Base-by-base conservation (phyloP, 23 red algal genomes). In the Gracilaria domingensis region DNA sequence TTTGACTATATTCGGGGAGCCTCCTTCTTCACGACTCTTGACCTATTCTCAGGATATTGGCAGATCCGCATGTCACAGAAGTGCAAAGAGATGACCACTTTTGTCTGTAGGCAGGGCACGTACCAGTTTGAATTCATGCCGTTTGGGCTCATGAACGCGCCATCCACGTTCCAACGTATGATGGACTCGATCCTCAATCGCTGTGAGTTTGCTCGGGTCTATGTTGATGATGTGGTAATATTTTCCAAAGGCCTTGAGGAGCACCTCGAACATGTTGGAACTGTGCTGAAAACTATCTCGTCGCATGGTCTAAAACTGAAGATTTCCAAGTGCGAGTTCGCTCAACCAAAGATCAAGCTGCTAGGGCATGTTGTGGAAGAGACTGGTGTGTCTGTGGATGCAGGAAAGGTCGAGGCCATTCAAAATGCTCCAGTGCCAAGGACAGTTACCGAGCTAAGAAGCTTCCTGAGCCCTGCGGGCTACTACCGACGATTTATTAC, bases 401-500 rank as follows among this genome's bases (percentile, higher is more conserved):
- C 17, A 36, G 29, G 60, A 6, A 60, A 60, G 50, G 34, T 82
- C 17, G 12, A 25, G 0, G 50, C 4, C 13, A 82, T 82, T 17
- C 49, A 82, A 34, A n/a, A 82, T 0, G 42, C 32, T 0, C 78
- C 51, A 23, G 5, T 58, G 8, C 57, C 78, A 8, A 60, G 50
- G 23, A 8, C 51, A 12, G 3, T 29, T 17, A 82, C 0, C 4
- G 53, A 64, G 78, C 42, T 45, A 7, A 45, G 42, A 11, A 45
- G 42, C 11, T 45, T 45, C 42, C 42, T 45, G 42, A 11, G 78
- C 0, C 34, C 60, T 8, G 49, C 30, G 8, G 30, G 50, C 0
- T 82, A 82, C 0, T 82, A 82, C 50, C 20, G 78, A 4, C 39
- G 78, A 33, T 82, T 82, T 17, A 60, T 61, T 6, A n/a, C 7